phyloP scores from a whole-genome alignment of 306 rosid genomes.

The Rosa persica region DNA sequence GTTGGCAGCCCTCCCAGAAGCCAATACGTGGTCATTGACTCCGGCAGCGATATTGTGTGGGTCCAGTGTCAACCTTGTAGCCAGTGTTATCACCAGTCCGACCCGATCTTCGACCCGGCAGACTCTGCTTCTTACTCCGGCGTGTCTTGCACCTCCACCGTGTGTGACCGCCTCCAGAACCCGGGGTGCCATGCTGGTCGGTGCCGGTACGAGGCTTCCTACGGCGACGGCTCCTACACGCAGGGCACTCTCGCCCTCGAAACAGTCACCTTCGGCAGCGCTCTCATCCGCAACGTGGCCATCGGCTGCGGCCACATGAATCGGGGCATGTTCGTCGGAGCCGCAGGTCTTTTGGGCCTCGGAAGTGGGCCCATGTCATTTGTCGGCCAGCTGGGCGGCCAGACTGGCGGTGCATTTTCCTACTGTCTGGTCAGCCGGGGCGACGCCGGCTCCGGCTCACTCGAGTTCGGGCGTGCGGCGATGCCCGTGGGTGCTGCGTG shows the following conservation, averaged over 20 bases:
- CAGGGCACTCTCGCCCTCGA: constrained; percentile 80
- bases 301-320: constrained; percentile 93
- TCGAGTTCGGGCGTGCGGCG: constrained; percentile 76
- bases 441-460: constrained; percentile 43
- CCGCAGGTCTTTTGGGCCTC: constrained; percentile 80
- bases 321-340: constrained; percentile 85
- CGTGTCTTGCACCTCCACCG: constrained; percentile 60
- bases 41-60: constrained; percentile 91
- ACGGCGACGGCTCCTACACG: constrained; percentile 89
- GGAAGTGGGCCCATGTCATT: constrained; percentile 89
- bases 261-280: constrained; percentile 64
- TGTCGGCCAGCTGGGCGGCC: constrained; percentile 80
- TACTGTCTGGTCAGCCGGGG: constrained; percentile 71
- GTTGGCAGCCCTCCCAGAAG: constrained; percentile 74
- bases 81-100: constrained; percentile 76
- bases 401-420: constrained; percentile 68
- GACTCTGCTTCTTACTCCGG: constrained; percentile 58
- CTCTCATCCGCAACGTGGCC: constrained; percentile 57
- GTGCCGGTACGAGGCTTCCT: constrained; percentile 69
- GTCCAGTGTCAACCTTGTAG: constrained; percentile 83
- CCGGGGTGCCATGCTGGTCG: constrained; percentile 57
- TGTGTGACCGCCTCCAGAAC: constrained; percentile 65
- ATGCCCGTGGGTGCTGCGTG: constrained; percentile 78
- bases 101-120: constrained; percentile 85
- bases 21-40: constrained; percentile 76